Percentiles rank a stretch among this genome's conserved stretches.
Evolutionary conservation across 2,329 filamentous ascomycete species (phyloP).

Genomic region (Aphanocladium album): DNA sequence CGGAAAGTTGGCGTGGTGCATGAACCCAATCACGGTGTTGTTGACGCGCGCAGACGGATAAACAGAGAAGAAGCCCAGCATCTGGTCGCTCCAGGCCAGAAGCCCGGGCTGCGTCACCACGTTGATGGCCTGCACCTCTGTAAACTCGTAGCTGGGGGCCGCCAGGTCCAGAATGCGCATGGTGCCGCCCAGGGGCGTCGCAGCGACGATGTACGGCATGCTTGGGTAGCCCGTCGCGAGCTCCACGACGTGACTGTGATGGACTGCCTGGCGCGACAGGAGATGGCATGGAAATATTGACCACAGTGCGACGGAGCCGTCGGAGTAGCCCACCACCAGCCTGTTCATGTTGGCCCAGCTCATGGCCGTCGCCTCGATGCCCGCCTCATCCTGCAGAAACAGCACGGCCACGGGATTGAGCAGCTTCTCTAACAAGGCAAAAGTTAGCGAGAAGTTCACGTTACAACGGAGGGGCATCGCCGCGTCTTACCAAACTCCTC

Average conservation of each 20-base stretch:
- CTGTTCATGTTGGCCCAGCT: conserved; percentile 53
- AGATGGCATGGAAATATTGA: conserved; percentile 46
- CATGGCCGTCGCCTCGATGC: conserved; percentile 46
- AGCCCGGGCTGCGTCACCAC: conserved; percentile 50
- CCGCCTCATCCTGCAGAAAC: conserved; percentile 40
- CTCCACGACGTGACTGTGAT: conserved; percentile 50
- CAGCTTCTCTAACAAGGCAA: conserved; percentile 37
- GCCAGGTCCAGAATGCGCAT: conserved; percentile 49
- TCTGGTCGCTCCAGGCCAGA: conserved; percentile 49
- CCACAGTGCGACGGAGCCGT: conserved; percentile 54
- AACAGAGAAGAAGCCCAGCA: conserved; percentile 49
- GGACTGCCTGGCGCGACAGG: conserved; percentile 48
- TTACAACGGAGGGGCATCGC: not conserved
- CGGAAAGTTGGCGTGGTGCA: conserved; percentile 48
- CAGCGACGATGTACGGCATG: conserved; percentile 50
- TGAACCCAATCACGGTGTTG: conserved; percentile 48
- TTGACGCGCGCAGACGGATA: conserved; percentile 49
- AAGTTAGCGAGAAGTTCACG: conserved; percentile 20
- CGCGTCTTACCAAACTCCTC: conserved; percentile 36
- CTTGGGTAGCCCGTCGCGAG: conserved; percentile 53
- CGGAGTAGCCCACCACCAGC: conserved; percentile 49
- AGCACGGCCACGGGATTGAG: conserved; percentile 40
- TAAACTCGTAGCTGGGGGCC: conserved; percentile 47
- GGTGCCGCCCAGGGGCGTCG: conserved; percentile 49
- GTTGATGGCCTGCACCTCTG: conserved; percentile 46